Evolutionary conservation across 2,329 filamentous ascomycete species (phyloP).

Genomic region (Trichothecium sympodiale): DNA sequence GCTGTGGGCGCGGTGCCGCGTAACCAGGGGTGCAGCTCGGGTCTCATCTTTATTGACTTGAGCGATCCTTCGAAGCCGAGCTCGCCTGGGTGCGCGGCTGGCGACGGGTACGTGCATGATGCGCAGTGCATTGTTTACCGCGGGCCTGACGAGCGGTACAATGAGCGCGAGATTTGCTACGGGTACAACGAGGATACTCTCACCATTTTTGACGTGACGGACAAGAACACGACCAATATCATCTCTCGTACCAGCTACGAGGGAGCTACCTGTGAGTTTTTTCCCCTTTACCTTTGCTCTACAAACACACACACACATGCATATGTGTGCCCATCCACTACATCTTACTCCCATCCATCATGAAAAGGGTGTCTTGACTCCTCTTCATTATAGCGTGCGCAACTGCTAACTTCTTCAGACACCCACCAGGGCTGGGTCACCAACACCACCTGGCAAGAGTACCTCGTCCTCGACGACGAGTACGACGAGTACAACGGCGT

Average conservation of each 20-base stretch:
- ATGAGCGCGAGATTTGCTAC: conserved; percentile 38
- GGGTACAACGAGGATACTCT: conserved; percentile 39
- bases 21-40: conserved; percentile 29
- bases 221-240: conserved; percentile 23
- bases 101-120: conserved; percentile 50
- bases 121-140: conserved; percentile 6
- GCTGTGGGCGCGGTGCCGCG: conserved; percentile 31
- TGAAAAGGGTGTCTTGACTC: too few relatives aligned
- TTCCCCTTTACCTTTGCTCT: too few relatives aligned
- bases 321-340: not conserved
- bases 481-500: conserved; percentile 30
- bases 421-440: conserved; percentile 45
- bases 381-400: not conserved
- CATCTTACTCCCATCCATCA: not conserved
- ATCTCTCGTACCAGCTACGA: conserved; percentile 42
- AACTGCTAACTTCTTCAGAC: conserved; percentile 12
- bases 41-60: conserved; percentile 48
- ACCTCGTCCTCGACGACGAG: conserved; percentile 36
- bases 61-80: conserved; percentile 40
- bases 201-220: conserved; percentile 41
- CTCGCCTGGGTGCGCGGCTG: conserved; percentile 38
- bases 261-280: conserved; percentile 27
- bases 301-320: too few relatives aligned
- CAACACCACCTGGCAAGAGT: conserved; percentile 27
- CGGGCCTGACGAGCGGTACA: conserved; percentile 25